Base-by-base conservation (phyloP, 2,329 filamentous ascomycete species). In the Penicillium psychrosexuale region DNA sequence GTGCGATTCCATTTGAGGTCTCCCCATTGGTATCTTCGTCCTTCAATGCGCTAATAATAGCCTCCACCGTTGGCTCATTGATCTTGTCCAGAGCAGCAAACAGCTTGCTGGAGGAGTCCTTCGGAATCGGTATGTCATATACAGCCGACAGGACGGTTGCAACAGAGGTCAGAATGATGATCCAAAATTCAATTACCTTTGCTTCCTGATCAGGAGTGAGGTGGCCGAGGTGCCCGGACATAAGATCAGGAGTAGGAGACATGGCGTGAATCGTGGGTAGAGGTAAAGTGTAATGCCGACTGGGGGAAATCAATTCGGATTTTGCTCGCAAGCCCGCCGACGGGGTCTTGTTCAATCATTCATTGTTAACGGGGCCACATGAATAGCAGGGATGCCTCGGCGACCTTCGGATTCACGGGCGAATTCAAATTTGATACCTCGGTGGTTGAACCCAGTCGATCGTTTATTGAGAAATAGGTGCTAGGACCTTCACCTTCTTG, bases 181-280 rank as follows among this genome's bases (percentile, higher is more conserved):
- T 75, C 93, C 93, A 97, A 61, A 97, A 81, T 71, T 94, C 87
- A 65, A 87, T 88, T 56, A 97, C 78, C 76, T 94, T 96, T 57
- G 83, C 83, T 64, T 96, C 90, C 74, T 97, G 85, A 56, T 95
- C 90, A 2, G 84, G 72, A 6, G 91, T 96, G 51, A 97, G 80
- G 63, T 89, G 95, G 56, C 89, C 90, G 47, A 90, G 84, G 59
- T 62, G 54, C n/a, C 60, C 60, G 11, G 60, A 47, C 7, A 33
- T 34, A 0, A 42, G 38, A 90, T 85, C 37, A 4, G 39, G n/a
- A 40, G 47, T 42, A 43, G 59, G 36, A 42, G 55, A 42, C 61
- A 62, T 60, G 39, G 27, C 19, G 40, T 40, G 15, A 19, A 43
- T n/a, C 3, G 13, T 19, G 9, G 6, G 12, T 33, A n/a, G 22